phyloP scores from a whole-genome alignment of 345 rosid species.

The Mercurialis annua region DNA sequence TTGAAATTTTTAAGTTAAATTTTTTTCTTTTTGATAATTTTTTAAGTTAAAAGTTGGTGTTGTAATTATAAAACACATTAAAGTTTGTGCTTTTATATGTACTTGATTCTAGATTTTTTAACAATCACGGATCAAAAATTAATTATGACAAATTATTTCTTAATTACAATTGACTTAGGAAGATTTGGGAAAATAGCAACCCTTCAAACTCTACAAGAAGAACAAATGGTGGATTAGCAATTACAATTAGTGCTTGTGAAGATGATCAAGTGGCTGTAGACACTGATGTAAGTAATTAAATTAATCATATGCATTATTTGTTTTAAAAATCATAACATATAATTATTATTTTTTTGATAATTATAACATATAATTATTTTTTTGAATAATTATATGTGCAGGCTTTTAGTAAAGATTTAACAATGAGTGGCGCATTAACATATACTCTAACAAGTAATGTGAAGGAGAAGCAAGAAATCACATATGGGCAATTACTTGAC shows the following conservation, averaged over 20 bases:
- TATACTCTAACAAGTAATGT: background rate
- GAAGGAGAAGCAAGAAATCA: background rate
- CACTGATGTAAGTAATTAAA: conserved; percentile 18
- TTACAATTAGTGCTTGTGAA: conserved; percentile 64
- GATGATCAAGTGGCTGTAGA: conserved; percentile 53
- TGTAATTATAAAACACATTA: no score
- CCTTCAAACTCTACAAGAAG: conserved; percentile 39
- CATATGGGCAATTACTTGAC: conserved; percentile 10
- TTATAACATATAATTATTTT: background rate
- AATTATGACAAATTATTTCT: background rate
- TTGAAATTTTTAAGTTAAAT: no score
- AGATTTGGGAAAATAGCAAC: conserved; percentile 50
- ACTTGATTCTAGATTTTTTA: no score
- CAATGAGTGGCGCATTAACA: conserved; percentile 9
- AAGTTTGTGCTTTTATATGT: no score
- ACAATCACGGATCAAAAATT: no score
- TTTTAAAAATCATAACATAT: background rate
- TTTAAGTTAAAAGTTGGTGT: no score
- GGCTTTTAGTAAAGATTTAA: background rate
- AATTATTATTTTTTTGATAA: background rate
- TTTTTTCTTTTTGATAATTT: no score
- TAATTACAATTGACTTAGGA: background rate
- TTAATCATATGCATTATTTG: background rate
- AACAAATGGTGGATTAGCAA: conserved; percentile 65
- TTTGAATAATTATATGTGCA: background rate